Base-by-base conservation (phyloP, 2,329 filamentous ascomycete genomes). In the Colletotrichum tamarilloi region DNA sequence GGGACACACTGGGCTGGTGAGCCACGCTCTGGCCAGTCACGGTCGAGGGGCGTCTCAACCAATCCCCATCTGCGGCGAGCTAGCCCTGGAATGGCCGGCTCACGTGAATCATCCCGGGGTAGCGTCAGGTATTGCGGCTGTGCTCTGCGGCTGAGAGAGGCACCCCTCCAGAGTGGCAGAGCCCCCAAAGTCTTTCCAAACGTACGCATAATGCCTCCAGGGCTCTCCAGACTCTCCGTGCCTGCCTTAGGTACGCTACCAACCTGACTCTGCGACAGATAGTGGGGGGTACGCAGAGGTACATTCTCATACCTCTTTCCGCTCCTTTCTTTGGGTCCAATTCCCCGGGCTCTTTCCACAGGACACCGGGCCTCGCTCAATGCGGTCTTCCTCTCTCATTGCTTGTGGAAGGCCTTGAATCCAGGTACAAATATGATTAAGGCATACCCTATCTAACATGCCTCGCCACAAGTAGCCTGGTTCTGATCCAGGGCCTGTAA, bases 31-130 rank as follows among this genome's bases (percentile, higher is more conserved):
- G 59, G 42, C 26, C 59, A 62, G 59, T 62, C 59, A 62, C 19
- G 22, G 24, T 49, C 30, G 35, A 64, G 62, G 52, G 49, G 49
- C 62, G 62, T 30, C 46, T 62, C 62, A 62, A 65, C 72, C 72
- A 74, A 72, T 74, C 62, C 62, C 68, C 62, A 42, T 67, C 42
- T 68, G 56, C 58, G 42, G 62, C 57, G 28, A 63, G 42, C 68
- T 72, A 74, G 72, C 72, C 72, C 72, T 72, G 68, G 68, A 74
- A 74, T 72, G 52, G 53, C 30, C 52, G 71, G 57, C 72, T 74
- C 72, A 74, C 72, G 72, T 74, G 72, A 74, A 68, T 55, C 42
- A 26, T 38, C 32, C 59, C 26, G 35, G 55, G 38, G 60, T 56
- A 70, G 46, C 32, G 22, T 32, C 35, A 70, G 35, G 69, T 63